Percentiles rank a stretch among this genome's conserved stretches.
phyloP scores from a whole-genome alignment of 78 protist species.

The Tieghemostelium lacteum region DNA sequence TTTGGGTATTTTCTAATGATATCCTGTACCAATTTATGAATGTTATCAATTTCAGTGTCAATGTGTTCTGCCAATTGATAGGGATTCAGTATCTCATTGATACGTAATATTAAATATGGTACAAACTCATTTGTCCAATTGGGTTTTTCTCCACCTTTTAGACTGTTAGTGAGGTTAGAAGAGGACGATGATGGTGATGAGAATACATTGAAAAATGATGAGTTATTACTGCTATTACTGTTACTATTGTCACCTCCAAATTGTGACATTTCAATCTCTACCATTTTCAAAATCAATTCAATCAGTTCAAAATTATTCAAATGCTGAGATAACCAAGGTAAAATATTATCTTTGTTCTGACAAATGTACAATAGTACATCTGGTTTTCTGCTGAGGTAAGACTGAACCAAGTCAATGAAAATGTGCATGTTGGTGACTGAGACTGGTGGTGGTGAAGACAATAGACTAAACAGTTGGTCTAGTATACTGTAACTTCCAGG shows the following conservation, averaged over 20 bases:
- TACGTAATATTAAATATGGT: constrained; percentile 46
- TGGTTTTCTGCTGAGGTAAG: constrained; percentile 39
- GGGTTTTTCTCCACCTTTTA: constrained; percentile 21
- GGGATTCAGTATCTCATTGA: constrained; percentile 49
- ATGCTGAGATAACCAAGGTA: constrained; percentile 43
- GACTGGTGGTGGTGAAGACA: constrained; percentile 35
- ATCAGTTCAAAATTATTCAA: constrained; percentile 19
- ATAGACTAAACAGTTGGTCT: constrained; percentile 28
- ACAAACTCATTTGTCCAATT: constrained; percentile 57
- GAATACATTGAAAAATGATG: constrained; percentile 21
- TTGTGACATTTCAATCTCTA: constrained; percentile 63
- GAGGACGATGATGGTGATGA: neutral
- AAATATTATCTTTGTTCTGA: constrained; percentile 38
- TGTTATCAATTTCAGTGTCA: constrained; percentile 60
- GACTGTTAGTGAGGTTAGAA: neutral
- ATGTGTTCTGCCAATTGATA: neutral
- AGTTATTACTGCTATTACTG: neutral
- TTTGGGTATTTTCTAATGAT: constrained; percentile 53
- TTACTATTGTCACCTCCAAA: neutral
- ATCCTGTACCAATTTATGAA: constrained; percentile 17
- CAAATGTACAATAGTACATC: constrained; percentile 37
- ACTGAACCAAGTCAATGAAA: constrained; percentile 6
- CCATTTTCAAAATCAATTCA: constrained; percentile 55
- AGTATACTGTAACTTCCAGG: constrained; percentile 24
- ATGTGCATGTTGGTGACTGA: constrained; percentile 54